Conservation (phyloP, 83 land plant genomes). For the Diphasiastrum complanatum region DNA sequence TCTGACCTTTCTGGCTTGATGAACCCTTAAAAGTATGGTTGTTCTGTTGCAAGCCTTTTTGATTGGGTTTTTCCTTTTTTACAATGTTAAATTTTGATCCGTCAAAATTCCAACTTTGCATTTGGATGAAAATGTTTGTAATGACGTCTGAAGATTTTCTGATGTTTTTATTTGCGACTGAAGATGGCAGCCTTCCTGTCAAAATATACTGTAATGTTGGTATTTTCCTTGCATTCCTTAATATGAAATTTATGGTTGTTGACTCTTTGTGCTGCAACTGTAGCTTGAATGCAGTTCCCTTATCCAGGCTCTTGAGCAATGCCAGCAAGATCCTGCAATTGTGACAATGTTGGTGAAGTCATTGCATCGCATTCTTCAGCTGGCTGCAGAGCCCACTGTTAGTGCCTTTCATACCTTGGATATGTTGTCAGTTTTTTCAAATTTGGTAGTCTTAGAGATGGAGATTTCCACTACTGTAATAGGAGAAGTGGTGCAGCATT, state of each 20-base stretch:
- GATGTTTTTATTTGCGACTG: too few species aligned
- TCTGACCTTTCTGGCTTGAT: too few species aligned
- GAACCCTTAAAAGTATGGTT: too few species aligned
- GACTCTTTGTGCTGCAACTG: background rate
- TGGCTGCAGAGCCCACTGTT: conserved; percentile 58
- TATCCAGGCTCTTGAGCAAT: conserved; percentile 70
- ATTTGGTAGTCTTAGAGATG: conserved; percentile 66
- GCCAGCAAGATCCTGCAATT: conserved; percentile 56
- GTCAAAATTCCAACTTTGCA: too few species aligned
- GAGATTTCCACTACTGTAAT: too few species aligned
- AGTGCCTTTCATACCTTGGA: conserved; percentile 58
- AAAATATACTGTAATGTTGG: background rate
- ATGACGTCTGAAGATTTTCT: too few species aligned
- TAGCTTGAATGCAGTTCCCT: conserved; percentile 79
- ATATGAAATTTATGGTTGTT: background rate
- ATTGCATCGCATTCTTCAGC: conserved; percentile 67
- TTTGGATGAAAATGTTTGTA: too few species aligned
- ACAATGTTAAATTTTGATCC: too few species aligned
- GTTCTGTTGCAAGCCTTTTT: too few species aligned
- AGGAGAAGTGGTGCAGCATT: conserved; percentile 7
- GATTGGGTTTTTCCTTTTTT: too few species aligned
- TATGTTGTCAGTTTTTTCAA: conserved; percentile 55
- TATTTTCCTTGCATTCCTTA: background rate
- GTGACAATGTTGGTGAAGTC: conserved; percentile 62
- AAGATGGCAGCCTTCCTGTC: too few species aligned